Conservation (phyloP, 129 eudicot species). For the Centrapalus pauciflorus region DNA sequence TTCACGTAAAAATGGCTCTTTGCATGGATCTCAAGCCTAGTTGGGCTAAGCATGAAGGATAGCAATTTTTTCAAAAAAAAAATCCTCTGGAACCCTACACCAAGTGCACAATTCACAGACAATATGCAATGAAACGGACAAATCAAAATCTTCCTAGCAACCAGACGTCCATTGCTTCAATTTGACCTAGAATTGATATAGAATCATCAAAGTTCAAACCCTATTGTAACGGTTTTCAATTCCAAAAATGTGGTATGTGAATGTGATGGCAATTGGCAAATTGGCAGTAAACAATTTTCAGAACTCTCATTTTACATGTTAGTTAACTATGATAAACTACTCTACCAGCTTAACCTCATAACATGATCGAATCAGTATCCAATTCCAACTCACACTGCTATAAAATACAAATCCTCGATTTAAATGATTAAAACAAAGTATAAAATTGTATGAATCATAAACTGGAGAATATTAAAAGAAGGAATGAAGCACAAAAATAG, state of each 20-base stretch:
- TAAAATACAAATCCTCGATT: not conserved
- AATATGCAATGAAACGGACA: not conserved
- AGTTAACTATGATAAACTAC: not conserved
- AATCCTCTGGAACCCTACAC: not conserved
- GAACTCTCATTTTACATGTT: constrained; percentile 3
- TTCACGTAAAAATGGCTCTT: not conserved
- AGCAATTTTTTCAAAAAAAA: not conserved
- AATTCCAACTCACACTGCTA: not conserved
- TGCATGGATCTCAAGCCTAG: not conserved
- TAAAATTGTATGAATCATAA: not conserved
- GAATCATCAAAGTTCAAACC: constrained; percentile 11
- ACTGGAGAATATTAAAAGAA: not conserved
- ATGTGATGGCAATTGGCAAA: not conserved
- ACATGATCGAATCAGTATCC: not conserved
- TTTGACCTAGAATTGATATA: not conserved
- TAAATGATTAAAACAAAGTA: not conserved
- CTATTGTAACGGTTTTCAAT: not conserved
- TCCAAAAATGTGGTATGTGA: not conserved
- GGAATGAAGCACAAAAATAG: not conserved
- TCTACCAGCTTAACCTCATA: constrained; percentile 3
- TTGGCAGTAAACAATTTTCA: not conserved
- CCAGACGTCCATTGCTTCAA: not conserved
- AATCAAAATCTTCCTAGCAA: not conserved
- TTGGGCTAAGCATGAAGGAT: not conserved
- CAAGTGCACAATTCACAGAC: constrained; percentile 1